Percentiles rank a stretch among this genome's conserved stretches.
Evolutionary conservation across 1,284 basidiomycete genomes (phyloP).

Genomic region (Anthracocystis walkeri): DNA sequence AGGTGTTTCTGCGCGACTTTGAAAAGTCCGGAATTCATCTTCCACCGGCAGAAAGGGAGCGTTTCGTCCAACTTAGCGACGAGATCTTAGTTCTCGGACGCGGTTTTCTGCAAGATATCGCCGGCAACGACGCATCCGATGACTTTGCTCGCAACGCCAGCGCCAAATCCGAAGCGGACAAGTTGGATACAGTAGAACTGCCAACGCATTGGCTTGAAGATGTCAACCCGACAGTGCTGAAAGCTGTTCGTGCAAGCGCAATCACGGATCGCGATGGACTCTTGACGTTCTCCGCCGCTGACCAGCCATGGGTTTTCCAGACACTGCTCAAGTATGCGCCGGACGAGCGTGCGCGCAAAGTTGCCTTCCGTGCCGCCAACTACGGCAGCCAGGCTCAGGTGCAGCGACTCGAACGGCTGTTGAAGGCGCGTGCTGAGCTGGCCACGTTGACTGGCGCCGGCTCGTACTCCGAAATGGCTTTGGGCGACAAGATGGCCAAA

Average conservation of each 20-base stretch:
- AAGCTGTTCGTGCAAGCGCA: slow-evolving; percentile 23
- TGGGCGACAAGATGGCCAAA: slow-evolving; percentile 68
- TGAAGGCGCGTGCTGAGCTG: slow-evolving; percentile 60
- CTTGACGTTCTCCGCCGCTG: slow-evolving; percentile 43
- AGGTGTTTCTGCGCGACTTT: slow-evolving; percentile 95
- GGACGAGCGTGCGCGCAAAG: slow-evolving; percentile 81
- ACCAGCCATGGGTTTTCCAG: slow-evolving; percentile 82
- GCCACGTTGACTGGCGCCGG: slow-evolving; percentile 62
- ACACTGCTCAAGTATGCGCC: slow-evolving; percentile 89
- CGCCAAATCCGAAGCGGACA: slow-evolving; percentile 21
- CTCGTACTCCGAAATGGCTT: slow-evolving; percentile 64
- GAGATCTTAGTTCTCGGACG: slow-evolving; percentile 90
- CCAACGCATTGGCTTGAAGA: slow-evolving; percentile 50
- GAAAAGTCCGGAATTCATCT: slow-evolving; percentile 96
- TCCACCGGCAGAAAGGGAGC: slow-evolving; percentile 79
- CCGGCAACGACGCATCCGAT: slow-evolving; percentile 49
- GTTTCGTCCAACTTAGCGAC: slow-evolving; percentile 90
- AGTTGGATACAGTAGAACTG: slow-evolving; percentile 33
- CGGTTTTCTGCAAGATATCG: slow-evolving; percentile 77
- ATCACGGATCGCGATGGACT: slow-evolving; percentile 28
- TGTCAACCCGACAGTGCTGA: slow-evolving; percentile 43
- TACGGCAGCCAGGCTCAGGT: slow-evolving; percentile 56
- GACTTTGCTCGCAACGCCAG: slow-evolving; percentile 40
- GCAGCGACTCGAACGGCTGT: slow-evolving; percentile 58
- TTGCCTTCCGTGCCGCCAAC: slow-evolving; percentile 75